Base-by-base conservation (phyloP, 441 rosid genomes). In the Gossypium gossypioides region DNA sequence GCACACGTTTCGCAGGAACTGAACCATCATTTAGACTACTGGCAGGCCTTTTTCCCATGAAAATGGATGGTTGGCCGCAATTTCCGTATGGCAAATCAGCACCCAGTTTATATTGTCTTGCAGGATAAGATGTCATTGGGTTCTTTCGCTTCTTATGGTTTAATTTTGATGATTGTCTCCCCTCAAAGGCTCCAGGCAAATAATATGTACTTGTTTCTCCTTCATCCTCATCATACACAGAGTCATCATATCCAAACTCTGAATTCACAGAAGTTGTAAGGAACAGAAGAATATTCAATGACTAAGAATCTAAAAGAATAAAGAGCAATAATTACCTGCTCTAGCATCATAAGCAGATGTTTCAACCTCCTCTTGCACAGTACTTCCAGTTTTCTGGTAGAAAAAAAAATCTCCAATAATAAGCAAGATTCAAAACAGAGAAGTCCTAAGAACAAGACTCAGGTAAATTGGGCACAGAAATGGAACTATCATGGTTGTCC, bases 1-100 rank as follows among this genome's bases (percentile, higher is more conserved):
- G 97, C 77, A 87, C 78, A 52, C 99, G 93, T 76, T 87, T 96
- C 25, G 96, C 85, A 1, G 98, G 99, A 84, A 92, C 82, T 79
- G 90, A 73, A 62, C 95, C 89, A 10, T 68, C 83, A 76, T 83
- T 75, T 66, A 83, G 86, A 82, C 80, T 88, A 87, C 55, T 83
- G 19, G 84, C 82, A 77, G 89, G 85, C 79, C 97, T 88, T 86
- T 89, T 96, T 9, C 85, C 97, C 75, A 86, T 69, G 58, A 81
- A 63, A 16, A 71, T 74, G 61, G 86, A 77, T 68, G 81, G 93
- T 72, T 86, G 92, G 74, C 84, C 55, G 74, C 76, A 72, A 69
- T 81, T 84, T 67, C 80, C 86, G 73, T 82, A 86, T 61, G 91
- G 84, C 69, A 85, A 71, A 66, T 91, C 95, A 80, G 76, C 81